Evolutionary conservation across 2,329 filamentous ascomycete genomes (phyloP), one percentile per base, ranked within the genome.

Genomic region (Magnaporthiopsis rhizophila): DNA sequence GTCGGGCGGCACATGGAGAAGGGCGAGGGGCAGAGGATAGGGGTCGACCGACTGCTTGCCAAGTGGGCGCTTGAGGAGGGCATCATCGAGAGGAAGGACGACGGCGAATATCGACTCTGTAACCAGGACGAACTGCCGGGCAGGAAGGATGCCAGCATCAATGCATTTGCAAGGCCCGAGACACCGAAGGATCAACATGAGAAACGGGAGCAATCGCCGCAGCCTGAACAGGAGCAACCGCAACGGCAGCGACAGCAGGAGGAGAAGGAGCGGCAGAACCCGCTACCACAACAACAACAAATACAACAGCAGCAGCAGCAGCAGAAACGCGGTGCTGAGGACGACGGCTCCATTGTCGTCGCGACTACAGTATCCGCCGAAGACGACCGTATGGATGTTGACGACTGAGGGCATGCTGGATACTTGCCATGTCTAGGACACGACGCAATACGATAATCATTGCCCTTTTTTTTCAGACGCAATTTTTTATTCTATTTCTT

Each of bases 1-100:
- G 89, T 97, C 0, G 93, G 93, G 0, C 83, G 89, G 60, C 94
- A 98, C 74, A 89, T 96, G 80, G 93, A 97, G 75, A 88, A 88
- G 68, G 84, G 85, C 8, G 86, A 89, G 66, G 85, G 83, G 3
- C 76, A 78, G 30, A 74, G 78, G 30, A 77, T 89, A 24, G 83
- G 81, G 0, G 83, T 88, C 6, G 86, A 89, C 68, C 73, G 75
- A 1, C 73, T 86, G 56, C 74, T 89, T 58, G 81, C 84, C 0
- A 77, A 83, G 65, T 89, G 86, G 85, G 86, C 86, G 5, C 74
- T 88, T 26, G 83, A 86, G 0, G 85, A 89, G 69, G 80, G 79
- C 8, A 88, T 89, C 68, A 87, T 89, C 65, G 83, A 87, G 69
- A 75, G 77, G 9, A 81, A 80, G 65, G 80, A 80, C 21, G 80